phyloP scores from a whole-genome alignment of 2,329 filamentous ascomycete species.

The Fusarium napiforme region DNA sequence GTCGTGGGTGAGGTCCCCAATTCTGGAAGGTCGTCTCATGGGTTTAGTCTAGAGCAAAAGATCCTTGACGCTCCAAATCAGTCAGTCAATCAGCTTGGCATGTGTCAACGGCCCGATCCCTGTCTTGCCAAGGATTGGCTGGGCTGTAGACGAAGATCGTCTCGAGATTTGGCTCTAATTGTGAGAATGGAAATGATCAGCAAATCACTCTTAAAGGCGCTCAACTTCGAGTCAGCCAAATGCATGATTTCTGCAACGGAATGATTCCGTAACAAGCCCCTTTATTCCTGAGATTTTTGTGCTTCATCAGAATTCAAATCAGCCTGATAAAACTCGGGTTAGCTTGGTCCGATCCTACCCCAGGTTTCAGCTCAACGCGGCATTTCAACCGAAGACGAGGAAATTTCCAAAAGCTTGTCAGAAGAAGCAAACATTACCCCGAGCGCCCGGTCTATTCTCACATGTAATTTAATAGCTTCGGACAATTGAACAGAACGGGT shows the following conservation, averaged over 20 bases:
- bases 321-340: background rate
- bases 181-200: background rate
- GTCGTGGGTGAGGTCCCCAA: background rate
- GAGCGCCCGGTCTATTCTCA: background rate
- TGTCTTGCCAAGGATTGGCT: background rate
- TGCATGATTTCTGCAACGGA: background rate
- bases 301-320: background rate
- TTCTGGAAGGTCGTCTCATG: conserved; percentile 19
- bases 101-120: conserved; percentile 8
- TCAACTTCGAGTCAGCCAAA: background rate
- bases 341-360: background rate
- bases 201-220: background rate
- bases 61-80: background rate
- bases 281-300: background rate
- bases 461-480: background rate
- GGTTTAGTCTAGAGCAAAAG: background rate
- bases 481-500: background rate
- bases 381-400: background rate
- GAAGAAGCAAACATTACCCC: background rate
- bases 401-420: background rate
- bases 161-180: background rate
- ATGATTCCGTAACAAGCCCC: background rate
- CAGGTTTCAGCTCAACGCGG: conserved; percentile 8
- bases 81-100: conserved; percentile 13
- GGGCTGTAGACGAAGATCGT: background rate